Evolutionary conservation across 345 rosid species (phyloP), one percentile per base, ranked within the genome.

Genomic region (Trapa bicornis): DNA sequence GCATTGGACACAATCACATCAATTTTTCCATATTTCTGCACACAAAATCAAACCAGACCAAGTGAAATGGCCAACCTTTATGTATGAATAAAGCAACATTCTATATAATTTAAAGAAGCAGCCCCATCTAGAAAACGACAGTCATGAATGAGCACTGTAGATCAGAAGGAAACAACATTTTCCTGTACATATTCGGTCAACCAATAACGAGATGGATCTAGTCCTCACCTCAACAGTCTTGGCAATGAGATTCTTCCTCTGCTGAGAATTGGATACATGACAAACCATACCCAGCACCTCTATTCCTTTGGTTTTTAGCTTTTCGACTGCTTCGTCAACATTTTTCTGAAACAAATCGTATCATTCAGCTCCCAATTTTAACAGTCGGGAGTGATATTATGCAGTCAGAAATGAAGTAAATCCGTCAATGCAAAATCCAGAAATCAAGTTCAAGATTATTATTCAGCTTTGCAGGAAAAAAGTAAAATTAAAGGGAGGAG

Each of bases 1-100:
- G 96, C 96, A 73, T 91, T 91, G 14, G 88, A 88, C 48, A 91
- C 87, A 35, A 88, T 66, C 8, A 88, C 89, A 72, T 91, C 91
- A 60, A 91, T 85, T 71, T 79, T 91, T 7, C 96, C 89, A 63
- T 83, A 88, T 81, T 79, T 86, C 97, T 90, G 87, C 67, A 69
- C 29, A 77, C 67, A 54, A 67, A 71, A 73, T 69, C 36, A 48
- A 70, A 37, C 22, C 35, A 47, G n/a, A 62, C 48, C 47, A 22
- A 47, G 16, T 42, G 29, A 4, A 17, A 2, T 58, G 37, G 6
- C 2, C 37, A 3, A 32, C 12, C 63, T 58, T 54, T 0, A 22
- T 22, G 1, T 54, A 6, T 5, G 8, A 54, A 9, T 6, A 1
- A 57, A 22, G 12, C 29, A 1, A 2, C 53, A 48, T 15, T 50